Evolutionary conservation across 257 asterid species (phyloP).

Genomic region (Solanum okadae): DNA sequence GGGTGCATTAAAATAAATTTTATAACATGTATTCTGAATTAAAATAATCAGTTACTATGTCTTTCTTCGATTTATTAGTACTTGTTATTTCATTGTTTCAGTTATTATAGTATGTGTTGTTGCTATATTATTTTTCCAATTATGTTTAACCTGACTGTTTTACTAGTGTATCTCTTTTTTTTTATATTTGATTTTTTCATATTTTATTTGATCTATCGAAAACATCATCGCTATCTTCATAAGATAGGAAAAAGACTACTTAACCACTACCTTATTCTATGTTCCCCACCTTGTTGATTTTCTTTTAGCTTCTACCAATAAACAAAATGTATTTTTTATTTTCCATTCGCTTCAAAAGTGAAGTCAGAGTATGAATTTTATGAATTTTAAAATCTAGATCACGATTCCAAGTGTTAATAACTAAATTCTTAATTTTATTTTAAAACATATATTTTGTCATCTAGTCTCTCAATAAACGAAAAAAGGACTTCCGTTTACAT

Average conservation of each 20-base stretch:
- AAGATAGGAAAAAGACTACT: not conserved
- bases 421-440: not conserved
- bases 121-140: not conserved
- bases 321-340: no score
- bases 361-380: not conserved
- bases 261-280: not conserved
- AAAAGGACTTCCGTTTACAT: no score
- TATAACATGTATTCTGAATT: not conserved
- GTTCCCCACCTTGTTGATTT: not conserved
- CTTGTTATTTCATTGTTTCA: not conserved
- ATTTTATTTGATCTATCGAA: not conserved
- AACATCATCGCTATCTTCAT: not conserved
- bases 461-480: no score
- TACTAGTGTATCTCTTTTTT: not conserved
- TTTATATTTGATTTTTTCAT: not conserved
- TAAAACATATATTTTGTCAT: not conserved
- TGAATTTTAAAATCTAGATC: not conserved
- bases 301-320: not conserved
- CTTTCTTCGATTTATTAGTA: not conserved
- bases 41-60: not conserved
- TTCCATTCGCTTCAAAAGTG: not conserved
- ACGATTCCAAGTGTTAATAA: not conserved
- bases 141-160: not conserved
- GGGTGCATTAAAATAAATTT: not conserved
- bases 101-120: not conserved